Base-by-base conservation (phyloP, 2,329 filamentous ascomycete genomes). In the Penicillium sp. region DNA sequence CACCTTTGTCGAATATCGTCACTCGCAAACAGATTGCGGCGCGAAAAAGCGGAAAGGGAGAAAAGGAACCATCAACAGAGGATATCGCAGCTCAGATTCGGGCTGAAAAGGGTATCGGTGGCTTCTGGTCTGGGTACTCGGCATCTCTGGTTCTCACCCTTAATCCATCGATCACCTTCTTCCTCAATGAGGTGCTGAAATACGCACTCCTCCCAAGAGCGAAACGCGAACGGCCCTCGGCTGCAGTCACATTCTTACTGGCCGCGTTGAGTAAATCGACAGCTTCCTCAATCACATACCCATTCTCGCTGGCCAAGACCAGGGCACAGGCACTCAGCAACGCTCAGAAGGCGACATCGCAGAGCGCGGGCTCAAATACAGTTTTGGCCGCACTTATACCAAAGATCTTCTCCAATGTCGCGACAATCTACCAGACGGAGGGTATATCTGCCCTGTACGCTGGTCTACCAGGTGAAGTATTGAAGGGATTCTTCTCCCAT, bases 121-220 rank as follows among this genome's bases (percentile, higher is more conserved):
- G 92, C 2, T 89, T 97, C 70, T 97, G 93, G 93, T 89, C 92
- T 0, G 93, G 93, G 0, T 96, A 96, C 75, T 91, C 90, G 22
- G 92, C 92, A 1, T 89, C 86, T 24, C 76, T 96, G 61, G 83
- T 97, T 42, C 79, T 96, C 55, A 93, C 93, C 0, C 82, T 96
- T 30, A 97, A 97, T 71, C 93, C 93, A 1, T 89, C 90, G 66
- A 85, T 97, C 65, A 96, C 93, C 0, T 93, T 97, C 74, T 88
- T 94, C 68, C 81, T 96, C 33, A 91, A 96, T 72, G 89, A 92
- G 68, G 79, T 89, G 8, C 80, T 95, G 22, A 88, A 89, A 67
- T 83, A 86, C 56, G 73, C 82, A 1, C 73, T 90, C 2, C 80
- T 92, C 1, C 81, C 84, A 3, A 78, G 81, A 8, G 79, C 82